These are phyloP conservation scores for Gymnopilus junonius DNA, from an alignment of 768 basidiomycete species.

Conservation along the genomic window DNA sequence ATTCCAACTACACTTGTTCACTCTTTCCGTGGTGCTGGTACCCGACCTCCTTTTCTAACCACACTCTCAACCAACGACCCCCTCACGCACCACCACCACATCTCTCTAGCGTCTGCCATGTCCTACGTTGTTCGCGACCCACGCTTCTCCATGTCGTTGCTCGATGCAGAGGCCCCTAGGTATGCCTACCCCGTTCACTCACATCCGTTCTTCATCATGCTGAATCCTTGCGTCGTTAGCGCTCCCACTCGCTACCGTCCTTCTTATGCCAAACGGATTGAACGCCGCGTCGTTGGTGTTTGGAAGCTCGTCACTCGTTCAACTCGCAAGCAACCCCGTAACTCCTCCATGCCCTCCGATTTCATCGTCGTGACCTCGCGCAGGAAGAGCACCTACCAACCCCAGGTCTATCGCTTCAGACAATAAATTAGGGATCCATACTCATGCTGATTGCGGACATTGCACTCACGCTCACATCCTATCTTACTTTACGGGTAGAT, in stretches of 20 bases:
- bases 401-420: conserved; percentile 24
- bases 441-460: neutral
- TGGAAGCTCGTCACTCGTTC: conserved; percentile 67
- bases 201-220: neutral
- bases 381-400: conserved; percentile 51
- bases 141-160: conserved; percentile 35
- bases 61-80: neutral
- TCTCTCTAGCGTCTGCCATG: conserved; percentile 6
- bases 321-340: conserved; percentile 54
- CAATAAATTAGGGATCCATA: conserved; percentile 3
- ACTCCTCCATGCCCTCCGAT: conserved; percentile 59
- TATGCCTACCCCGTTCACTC: neutral
- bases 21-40: conserved; percentile 23
- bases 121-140: conserved; percentile 30
- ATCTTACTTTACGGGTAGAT: neutral
- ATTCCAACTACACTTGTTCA: conserved; percentile 16
- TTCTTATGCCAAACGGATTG: conserved; percentile 49
- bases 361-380: conserved; percentile 65
- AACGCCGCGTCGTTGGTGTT: conserved; percentile 59
- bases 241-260: conserved; percentile 17
- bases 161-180: conserved; percentile 21
- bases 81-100: neutral
- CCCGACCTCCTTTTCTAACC: conserved; percentile 16
- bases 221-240: conserved; percentile 2
- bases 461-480: neutral